Conservation (phyloP, 495 filamentous ascomycete genomes). For the Penicillium taxi region DNA sequence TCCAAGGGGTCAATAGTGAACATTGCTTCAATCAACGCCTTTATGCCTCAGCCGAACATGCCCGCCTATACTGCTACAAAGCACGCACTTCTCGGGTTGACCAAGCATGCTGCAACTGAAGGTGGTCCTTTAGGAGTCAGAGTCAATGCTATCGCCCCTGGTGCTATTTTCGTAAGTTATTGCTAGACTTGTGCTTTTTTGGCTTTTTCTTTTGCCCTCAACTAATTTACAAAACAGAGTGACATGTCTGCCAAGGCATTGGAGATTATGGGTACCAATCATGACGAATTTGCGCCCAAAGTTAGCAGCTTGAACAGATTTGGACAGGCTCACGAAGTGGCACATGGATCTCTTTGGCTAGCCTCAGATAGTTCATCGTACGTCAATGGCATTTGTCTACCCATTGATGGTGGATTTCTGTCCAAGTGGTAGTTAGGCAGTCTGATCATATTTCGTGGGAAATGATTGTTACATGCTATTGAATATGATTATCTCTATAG, state of each 20-base stretch:
- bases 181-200: too few relatives aligned
- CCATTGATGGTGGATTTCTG: constrained; percentile 18
- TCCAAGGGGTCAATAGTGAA: constrained; percentile 36
- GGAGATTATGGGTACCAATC: constrained; percentile 1
- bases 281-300: constrained; percentile 1
- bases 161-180: constrained; percentile 5
- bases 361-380: constrained; percentile 22
- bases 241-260: constrained; percentile 16
- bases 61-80: constrained; percentile 36
- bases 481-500: too few relatives aligned
- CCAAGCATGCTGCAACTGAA: constrained; percentile 24
- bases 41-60: constrained; percentile 16
- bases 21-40: constrained; percentile 29
- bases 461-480: too few relatives aligned
- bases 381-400: constrained; percentile 23
- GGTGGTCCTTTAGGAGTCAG: constrained; percentile 10
- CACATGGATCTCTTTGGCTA: constrained; percentile 28
- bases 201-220: neutral
- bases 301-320: constrained; percentile 19
- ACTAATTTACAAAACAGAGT: constrained; percentile 10
- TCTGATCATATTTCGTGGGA: too few relatives aligned
- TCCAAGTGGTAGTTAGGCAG: constrained; percentile 1
- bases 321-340: constrained; percentile 24
- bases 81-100: constrained; percentile 38
- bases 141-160: constrained; percentile 19